A percentile compares a stretch with the other conserved stretches of the same genome.
These are phyloP conservation scores for Coniferiporia weirii DNA, from an alignment of 1,284 basidiomycete species.

Conservation along the genomic window DNA sequence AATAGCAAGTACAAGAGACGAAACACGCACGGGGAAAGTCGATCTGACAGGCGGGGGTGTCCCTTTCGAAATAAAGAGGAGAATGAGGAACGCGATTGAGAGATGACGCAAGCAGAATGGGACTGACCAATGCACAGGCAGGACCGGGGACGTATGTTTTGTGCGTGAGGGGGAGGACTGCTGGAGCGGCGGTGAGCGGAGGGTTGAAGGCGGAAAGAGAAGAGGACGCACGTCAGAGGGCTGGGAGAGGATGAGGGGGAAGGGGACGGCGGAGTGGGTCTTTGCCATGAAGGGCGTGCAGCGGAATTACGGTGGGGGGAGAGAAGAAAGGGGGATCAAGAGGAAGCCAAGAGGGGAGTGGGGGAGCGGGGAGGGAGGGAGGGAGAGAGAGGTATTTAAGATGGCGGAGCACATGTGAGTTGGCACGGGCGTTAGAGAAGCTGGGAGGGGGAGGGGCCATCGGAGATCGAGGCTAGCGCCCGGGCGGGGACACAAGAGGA, in stretches of 20 bases:
- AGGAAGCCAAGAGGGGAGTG: not conserved
- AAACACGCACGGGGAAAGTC: conserved; percentile 1
- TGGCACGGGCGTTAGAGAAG: too few relatives aligned
- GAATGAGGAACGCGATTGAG: not conserved
- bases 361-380: too few relatives aligned
- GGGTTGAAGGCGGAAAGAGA: not conserved
- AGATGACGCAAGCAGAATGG: not conserved
- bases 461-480: too few relatives aligned
- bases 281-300: not conserved
- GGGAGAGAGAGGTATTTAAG: too few relatives aligned
- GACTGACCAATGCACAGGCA: not conserved
- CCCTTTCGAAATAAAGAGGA: not conserved
- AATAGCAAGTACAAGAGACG: not conserved
- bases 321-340: not conserved
- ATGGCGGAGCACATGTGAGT: too few relatives aligned
- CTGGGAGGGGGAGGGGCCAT: too few relatives aligned
- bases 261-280: conserved; percentile 6
- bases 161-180: conserved; percentile 1
- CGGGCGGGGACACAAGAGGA: too few relatives aligned
- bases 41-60: not conserved
- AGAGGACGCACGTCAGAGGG: not conserved
- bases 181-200: too few relatives aligned
- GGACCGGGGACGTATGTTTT: not conserved
- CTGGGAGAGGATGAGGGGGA: not conserved
- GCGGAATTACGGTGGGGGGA: not conserved